A percentile compares a stretch with the other conserved stretches of the same genome.
Evolutionary conservation across 139 green algal species (phyloP).

Genomic region (Ulvella scutata): DNA sequence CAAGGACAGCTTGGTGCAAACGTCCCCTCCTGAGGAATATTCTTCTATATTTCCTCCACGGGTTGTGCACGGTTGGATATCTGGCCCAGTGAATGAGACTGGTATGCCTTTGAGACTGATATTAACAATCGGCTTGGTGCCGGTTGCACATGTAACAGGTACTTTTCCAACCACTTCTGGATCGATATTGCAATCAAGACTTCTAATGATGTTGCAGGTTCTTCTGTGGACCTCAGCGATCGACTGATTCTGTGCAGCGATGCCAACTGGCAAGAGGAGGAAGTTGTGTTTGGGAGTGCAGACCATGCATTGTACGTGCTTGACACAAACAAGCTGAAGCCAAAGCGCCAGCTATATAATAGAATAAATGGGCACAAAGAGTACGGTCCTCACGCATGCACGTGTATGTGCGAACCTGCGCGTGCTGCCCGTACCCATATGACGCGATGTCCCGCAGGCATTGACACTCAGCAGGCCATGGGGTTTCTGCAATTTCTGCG

Average conservation of each 20-base stretch:
- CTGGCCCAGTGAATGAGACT: background rate
- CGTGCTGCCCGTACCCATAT: too few relatives aligned
- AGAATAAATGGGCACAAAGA: slow-evolving; percentile 56
- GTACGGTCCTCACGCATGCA: too few relatives aligned
- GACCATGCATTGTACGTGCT: slow-evolving; percentile 68
- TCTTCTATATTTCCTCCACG: background rate
- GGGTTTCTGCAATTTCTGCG: too few relatives aligned
- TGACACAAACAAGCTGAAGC: slow-evolving; percentile 19
- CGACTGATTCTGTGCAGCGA: slow-evolving; percentile 36
- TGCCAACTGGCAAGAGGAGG: slow-evolving; percentile 22
- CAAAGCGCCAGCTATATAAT: slow-evolving; percentile 44
- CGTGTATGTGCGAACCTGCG: too few relatives aligned
- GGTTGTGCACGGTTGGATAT: background rate
- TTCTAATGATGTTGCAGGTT: slow-evolving; percentile 19
- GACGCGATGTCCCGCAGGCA: too few relatives aligned
- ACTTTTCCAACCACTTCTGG: background rate
- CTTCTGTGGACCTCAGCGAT: slow-evolving; percentile 28
- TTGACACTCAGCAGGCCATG: too few relatives aligned
- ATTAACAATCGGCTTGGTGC: background rate
- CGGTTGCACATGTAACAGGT: background rate
- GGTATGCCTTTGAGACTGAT: background rate
- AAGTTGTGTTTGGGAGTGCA: slow-evolving; percentile 39
- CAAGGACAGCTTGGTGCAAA: background rate
- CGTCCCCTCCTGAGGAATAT: background rate
- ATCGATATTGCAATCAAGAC: background rate